These are phyloP conservation scores for Bretziella fagacearum DNA, from an alignment of 2,329 filamentous ascomycete species.

Conservation along the genomic window DNA sequence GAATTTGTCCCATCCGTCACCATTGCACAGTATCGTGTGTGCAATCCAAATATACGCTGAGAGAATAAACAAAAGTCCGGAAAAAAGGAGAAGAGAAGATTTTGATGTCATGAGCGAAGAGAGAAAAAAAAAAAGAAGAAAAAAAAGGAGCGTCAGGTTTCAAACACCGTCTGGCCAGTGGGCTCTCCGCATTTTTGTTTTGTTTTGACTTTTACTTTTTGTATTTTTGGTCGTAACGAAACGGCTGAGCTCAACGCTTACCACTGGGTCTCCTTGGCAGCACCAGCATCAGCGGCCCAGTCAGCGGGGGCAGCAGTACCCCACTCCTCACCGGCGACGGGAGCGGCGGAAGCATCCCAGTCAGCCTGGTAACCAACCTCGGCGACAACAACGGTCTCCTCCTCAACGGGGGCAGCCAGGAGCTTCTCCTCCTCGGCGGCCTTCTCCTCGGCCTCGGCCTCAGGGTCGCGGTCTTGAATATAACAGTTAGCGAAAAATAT, in stretches of 20 bases:
- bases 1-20: neutral
- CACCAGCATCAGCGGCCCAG: slow-evolving; percentile 43
- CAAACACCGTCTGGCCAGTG: slow-evolving; percentile 7
- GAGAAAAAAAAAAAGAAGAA: slow-evolving; percentile 11
- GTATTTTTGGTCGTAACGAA: slow-evolving; percentile 15
- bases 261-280: slow-evolving; percentile 38
- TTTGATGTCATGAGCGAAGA: no score
- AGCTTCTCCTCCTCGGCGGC: slow-evolving; percentile 74
- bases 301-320: slow-evolving; percentile 50
- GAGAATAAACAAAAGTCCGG: slow-evolving; percentile 5
- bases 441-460: slow-evolving; percentile 99
- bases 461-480: slow-evolving; percentile 72
- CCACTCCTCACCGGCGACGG: slow-evolving; percentile 45
- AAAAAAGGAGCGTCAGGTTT: slow-evolving; percentile 12
- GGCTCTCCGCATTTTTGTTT: slow-evolving; percentile 15
- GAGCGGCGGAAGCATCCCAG: slow-evolving; percentile 68
- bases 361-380: slow-evolving; percentile 66
- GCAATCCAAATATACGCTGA: slow-evolving; percentile 5
- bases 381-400: slow-evolving; percentile 52
- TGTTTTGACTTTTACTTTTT: slow-evolving; percentile 15
- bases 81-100: slow-evolving; percentile 7
- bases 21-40: neutral
- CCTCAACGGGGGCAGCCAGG: slow-evolving; percentile 60
- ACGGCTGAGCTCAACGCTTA: slow-evolving; percentile 22
- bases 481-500: slow-evolving; percentile 5